Conservation (phyloP, 495 filamentous ascomycete species). For the Talaromyces trachyspermus region DNA sequence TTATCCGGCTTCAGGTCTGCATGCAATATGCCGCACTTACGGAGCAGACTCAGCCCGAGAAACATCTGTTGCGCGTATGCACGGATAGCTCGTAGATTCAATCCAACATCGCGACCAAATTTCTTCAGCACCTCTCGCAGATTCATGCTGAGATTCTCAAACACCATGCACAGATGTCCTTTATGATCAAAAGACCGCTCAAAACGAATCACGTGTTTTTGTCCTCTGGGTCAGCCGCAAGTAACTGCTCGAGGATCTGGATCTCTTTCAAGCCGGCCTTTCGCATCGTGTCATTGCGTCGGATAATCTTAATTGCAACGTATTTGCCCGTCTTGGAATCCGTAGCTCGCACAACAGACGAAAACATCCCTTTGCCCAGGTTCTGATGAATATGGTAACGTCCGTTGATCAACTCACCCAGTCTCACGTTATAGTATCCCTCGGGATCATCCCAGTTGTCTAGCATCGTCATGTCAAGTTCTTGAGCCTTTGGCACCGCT, state of each 20-base stretch:
- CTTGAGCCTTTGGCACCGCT: conserved; percentile 50
- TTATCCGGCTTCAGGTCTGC: conserved; percentile 98
- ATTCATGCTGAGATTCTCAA: conserved; percentile 90
- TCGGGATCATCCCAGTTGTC: conserved; percentile 92
- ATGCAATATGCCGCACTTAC: conserved; percentile 87
- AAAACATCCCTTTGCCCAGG: conserved; percentile 94
- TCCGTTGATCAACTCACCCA: conserved; percentile 80
- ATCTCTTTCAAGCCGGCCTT: conserved; percentile 96
- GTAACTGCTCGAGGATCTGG: conserved; percentile 77
- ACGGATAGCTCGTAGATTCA: conserved; percentile 78
- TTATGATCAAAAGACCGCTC: conserved; percentile 89
- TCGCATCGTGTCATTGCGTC: conserved; percentile 85
- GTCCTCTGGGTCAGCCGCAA: conserved; percentile 75
- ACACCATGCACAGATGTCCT: conserved; percentile 89
- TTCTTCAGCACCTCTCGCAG: conserved; percentile 94
- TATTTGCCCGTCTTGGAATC: conserved; percentile 64
- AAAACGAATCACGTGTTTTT: conserved; percentile 86
- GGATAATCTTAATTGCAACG: conserved; percentile 90
- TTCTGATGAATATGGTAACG: conserved; percentile 81
- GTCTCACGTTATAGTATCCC: conserved; percentile 88
- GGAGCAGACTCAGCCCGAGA: conserved; percentile 72
- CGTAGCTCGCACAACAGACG: conserved; percentile 83
- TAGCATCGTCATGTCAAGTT: conserved; percentile 72
- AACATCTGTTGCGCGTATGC: conserved; percentile 94
- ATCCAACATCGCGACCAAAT: conserved; percentile 86